phyloP scores from a whole-genome alignment of 805 yeast genomes.

The Wickerhamiella occidentalis region DNA sequence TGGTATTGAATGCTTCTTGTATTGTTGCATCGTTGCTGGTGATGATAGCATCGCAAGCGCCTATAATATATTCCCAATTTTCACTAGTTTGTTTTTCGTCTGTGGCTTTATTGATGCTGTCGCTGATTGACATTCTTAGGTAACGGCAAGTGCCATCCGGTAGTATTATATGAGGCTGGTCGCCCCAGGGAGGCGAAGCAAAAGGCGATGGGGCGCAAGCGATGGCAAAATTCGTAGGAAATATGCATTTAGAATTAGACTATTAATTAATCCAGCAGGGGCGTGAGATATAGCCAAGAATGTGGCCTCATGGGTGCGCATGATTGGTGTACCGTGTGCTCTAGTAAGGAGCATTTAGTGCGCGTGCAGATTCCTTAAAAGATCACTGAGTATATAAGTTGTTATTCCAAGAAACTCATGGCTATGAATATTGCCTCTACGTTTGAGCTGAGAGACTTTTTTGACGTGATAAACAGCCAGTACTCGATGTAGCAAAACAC shows the following conservation, averaged over 20 bases:
- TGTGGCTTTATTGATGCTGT: conserved; percentile 40
- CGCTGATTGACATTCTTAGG: conserved; percentile 5
- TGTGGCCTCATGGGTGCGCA: conserved; percentile 47
- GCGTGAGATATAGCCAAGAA: too few species aligned
- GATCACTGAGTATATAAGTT: conserved; percentile 98
- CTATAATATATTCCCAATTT: conserved; percentile 54
- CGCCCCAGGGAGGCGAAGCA: background rate
- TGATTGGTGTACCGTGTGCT: conserved; percentile 97
- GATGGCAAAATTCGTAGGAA: background rate
- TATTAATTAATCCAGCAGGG: too few species aligned
- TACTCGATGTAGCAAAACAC: too few species aligned
- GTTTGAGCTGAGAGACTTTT: conserved; percentile 73
- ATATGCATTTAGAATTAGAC: too few species aligned
- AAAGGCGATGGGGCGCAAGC: background rate
- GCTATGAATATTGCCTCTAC: conserved; percentile 99
- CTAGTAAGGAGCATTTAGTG: conserved; percentile 70
- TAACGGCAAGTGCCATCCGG: background rate
- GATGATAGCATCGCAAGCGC: conserved; percentile 53
- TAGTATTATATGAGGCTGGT: background rate
- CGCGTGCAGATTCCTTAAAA: conserved; percentile 97
- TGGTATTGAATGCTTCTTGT: conserved; percentile 36
- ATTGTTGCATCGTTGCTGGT: conserved; percentile 43
- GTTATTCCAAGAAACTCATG: conserved; percentile 87
- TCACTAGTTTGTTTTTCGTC: conserved; percentile 50
- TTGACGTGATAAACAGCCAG: too few species aligned